Evolutionary conservation across 169 alveolate species (phyloP).

Genomic region (Plasmodium berghei): DNA sequence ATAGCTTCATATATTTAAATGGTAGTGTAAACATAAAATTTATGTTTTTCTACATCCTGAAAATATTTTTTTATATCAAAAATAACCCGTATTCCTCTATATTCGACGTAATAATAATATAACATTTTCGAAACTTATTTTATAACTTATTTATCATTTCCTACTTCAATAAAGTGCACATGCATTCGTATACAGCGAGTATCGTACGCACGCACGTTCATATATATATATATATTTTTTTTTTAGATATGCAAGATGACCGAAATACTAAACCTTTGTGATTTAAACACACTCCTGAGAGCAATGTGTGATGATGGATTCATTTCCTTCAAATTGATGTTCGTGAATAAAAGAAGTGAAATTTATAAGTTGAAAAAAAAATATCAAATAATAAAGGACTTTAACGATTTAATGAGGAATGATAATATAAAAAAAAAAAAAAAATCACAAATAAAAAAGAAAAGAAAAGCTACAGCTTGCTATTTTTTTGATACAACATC

Average conservation of each 20-base stretch:
- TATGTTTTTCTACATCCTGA: slow-evolving; percentile 58
- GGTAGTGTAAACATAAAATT: slow-evolving; percentile 49
- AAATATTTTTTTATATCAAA: slow-evolving; percentile 49
- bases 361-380: slow-evolving; percentile 64
- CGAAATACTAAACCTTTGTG: slow-evolving; percentile 57
- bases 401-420: slow-evolving; percentile 20
- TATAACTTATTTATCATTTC: not conserved
- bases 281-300: slow-evolving; percentile 33
- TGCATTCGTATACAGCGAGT: not conserved
- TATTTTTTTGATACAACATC: slow-evolving; percentile 55
- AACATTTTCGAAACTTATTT: not conserved
- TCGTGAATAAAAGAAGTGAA: slow-evolving; percentile 45
- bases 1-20: slow-evolving; percentile 62
- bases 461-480: slow-evolving; percentile 1
- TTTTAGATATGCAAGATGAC: slow-evolving; percentile 52
- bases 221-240: not conserved
- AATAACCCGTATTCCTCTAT: slow-evolving; percentile 62
- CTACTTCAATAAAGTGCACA: not conserved
- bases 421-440: slow-evolving; percentile 4
- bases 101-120: slow-evolving; percentile 54
- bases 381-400: slow-evolving; percentile 47
- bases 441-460: slow-evolving; percentile 2
- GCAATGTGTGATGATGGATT: slow-evolving; percentile 66
- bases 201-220: not conserved
- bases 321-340: slow-evolving; percentile 54